Percentiles rank a stretch among this genome's conserved stretches.
Conservation (phyloP, 177 flowering plant genomes). For the Vitis hybrid region DNA sequence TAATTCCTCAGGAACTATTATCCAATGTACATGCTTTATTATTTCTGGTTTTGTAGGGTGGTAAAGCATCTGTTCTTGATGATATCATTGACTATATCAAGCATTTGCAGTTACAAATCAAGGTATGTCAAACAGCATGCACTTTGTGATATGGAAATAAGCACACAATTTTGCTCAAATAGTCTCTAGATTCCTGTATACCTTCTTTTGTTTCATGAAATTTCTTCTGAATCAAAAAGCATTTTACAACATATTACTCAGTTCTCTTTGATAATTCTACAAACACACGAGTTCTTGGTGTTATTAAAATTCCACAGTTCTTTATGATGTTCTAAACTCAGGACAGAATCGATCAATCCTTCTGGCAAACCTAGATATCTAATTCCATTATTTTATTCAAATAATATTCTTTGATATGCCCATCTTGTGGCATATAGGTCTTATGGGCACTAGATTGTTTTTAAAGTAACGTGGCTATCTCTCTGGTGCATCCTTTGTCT, state of each 20-base stretch:
- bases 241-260: neutral
- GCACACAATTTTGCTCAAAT: neutral
- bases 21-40: neutral
- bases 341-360: neutral
- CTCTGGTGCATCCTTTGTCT: no score
- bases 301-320: no score
- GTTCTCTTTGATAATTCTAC: neutral
- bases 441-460: no score
- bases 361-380: no score
- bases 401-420: no score
- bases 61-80: slow-evolving; percentile 37
- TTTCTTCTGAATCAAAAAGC: no score
- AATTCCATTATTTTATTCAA: no score
- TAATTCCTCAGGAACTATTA: neutral
- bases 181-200: neutral
- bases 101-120: slow-evolving; percentile 55
- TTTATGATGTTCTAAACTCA: neutral
- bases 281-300: neutral
- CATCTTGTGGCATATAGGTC: no score
- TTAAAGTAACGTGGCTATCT: no score
- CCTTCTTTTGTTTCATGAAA: neutral
- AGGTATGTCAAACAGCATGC: slow-evolving; percentile 28
- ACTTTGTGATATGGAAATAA: neutral
- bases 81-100: slow-evolving; percentile 50
- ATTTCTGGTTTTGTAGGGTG: slow-evolving; percentile 32